Evolutionary conservation across 1,284 basidiomycete species (phyloP).

Genomic region (Amylostereum areolatum): DNA sequence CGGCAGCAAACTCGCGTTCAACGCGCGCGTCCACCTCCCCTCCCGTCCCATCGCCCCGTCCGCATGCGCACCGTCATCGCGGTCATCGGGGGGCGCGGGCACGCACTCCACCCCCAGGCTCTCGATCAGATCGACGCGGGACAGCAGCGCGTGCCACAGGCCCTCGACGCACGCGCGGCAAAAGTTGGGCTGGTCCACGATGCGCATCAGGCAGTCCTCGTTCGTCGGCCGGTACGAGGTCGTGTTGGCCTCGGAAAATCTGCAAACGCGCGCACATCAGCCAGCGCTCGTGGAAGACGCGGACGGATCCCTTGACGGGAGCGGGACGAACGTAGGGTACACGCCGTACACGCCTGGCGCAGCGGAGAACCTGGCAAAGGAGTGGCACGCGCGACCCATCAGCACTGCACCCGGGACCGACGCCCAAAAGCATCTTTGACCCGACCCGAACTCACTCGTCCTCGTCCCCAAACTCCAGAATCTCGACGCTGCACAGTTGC

Average conservation of each 20-base stretch:
- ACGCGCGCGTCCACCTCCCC: conserved; percentile 18
- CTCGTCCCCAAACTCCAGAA: conserved; percentile 69
- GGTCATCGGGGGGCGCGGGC: conserved; percentile 5
- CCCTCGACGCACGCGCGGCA: conserved; percentile 73
- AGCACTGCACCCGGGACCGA: neutral
- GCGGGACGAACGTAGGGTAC: conserved; percentile 59
- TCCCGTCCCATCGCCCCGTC: too few relatives aligned
- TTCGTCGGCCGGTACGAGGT: conserved; percentile 75
- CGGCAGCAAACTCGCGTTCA: conserved; percentile 47
- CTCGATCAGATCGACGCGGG: conserved; percentile 58
- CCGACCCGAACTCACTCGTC: conserved; percentile 41
- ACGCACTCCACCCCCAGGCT: conserved; percentile 31
- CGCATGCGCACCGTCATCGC: too few relatives aligned
- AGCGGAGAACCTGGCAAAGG: conserved; percentile 51
- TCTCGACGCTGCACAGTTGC: conserved; percentile 71
- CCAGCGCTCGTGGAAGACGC: neutral
- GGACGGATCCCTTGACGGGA: neutral
- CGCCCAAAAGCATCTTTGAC: too few relatives aligned
- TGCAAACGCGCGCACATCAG: conserved; percentile 19
- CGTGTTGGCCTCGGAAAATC: conserved; percentile 52
- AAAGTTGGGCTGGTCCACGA: conserved; percentile 64
- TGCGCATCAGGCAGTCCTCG: conserved; percentile 81
- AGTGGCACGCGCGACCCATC: conserved; percentile 1
- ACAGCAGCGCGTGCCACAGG: conserved; percentile 62
- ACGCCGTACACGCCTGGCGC: conserved; percentile 59